These are phyloP conservation scores for Amyloporia xantha DNA, from an alignment of 768 basidiomycete genomes.

Conservation along the genomic window DNA sequence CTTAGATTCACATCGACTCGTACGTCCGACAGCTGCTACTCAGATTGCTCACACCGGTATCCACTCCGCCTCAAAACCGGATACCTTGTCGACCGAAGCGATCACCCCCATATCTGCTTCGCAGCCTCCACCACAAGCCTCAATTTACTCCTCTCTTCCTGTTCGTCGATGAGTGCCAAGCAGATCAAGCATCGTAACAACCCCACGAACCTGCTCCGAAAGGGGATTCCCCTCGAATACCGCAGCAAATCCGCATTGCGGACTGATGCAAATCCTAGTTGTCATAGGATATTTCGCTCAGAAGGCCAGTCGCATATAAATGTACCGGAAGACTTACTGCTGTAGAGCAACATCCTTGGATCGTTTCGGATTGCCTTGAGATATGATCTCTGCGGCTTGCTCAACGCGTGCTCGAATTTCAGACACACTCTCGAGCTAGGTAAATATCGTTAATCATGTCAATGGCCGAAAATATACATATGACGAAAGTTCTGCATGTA, in stretches of 20 bases:
- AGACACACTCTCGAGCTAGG: slow-evolving; percentile 34
- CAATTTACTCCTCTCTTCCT: slow-evolving; percentile 33
- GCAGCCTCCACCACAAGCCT: slow-evolving; percentile 32
- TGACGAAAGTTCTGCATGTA: slow-evolving; percentile 20
- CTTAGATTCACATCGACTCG: too few relatives aligned
- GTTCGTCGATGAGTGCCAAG: neutral
- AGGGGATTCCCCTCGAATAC: slow-evolving; percentile 40
- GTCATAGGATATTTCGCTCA: neutral
- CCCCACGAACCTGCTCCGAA: slow-evolving; percentile 16
- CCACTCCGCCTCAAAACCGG: too few relatives aligned
- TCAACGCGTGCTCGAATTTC: slow-evolving; percentile 33
- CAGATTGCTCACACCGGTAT: too few relatives aligned
- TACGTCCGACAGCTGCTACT: too few relatives aligned
- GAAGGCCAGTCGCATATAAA: neutral
- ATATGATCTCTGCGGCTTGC: slow-evolving; percentile 35
- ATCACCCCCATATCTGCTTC: slow-evolving; percentile 27
- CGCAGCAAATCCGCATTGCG: slow-evolving; percentile 46
- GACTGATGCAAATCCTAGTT: slow-evolving; percentile 34
- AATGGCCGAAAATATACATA: too few relatives aligned
- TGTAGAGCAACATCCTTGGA: slow-evolving; percentile 33
- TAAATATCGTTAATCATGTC: neutral
- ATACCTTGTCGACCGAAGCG: too few relatives aligned
- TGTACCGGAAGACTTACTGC: slow-evolving; percentile 23
- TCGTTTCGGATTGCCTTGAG: slow-evolving; percentile 26
- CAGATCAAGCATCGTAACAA: neutral